Conservation (phyloP, 176 grass and related monocot species). For the Carex kokanica region DNA sequence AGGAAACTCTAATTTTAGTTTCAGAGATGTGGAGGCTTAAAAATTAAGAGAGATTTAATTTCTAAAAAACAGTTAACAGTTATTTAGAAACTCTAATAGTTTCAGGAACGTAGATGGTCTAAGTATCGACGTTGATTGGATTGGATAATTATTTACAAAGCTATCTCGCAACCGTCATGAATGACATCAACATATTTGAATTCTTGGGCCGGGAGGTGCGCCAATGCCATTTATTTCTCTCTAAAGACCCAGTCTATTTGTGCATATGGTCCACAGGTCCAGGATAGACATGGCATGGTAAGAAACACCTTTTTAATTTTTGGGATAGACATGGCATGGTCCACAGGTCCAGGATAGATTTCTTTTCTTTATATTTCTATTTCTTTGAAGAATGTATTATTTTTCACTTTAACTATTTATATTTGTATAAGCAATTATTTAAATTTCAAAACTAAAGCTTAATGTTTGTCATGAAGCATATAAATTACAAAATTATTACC, state of each 20-base stretch:
- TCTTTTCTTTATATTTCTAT: not conserved
- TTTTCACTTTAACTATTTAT: not conserved
- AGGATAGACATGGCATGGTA: too few relatives aligned
- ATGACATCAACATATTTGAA: not conserved
- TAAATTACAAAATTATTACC: not conserved
- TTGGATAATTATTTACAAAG: not conserved
- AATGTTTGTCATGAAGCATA: not conserved
- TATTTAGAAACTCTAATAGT: too few relatives aligned
- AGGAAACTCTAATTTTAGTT: too few relatives aligned
- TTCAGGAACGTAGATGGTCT: too few relatives aligned
- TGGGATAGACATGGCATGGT: too few relatives aligned
- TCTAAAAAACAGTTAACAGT: too few relatives aligned
- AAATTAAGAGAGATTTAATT: too few relatives aligned
- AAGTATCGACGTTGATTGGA: not conserved
- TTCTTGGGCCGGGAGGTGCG: not conserved
- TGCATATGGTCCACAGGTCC: not conserved
- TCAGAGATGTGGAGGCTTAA: too few relatives aligned
- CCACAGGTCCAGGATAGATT: too few relatives aligned
- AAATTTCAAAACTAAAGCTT: not conserved
- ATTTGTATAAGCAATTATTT: not conserved
- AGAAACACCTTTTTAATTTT: too few relatives aligned
- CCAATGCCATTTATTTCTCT: not conserved
- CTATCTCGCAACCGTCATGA: not conserved
- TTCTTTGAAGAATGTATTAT: not conserved
- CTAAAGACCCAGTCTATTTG: not conserved